Evolutionary conservation across 257 asterid genomes (phyloP).

Genomic region (Nicotiana benthamiana): DNA sequence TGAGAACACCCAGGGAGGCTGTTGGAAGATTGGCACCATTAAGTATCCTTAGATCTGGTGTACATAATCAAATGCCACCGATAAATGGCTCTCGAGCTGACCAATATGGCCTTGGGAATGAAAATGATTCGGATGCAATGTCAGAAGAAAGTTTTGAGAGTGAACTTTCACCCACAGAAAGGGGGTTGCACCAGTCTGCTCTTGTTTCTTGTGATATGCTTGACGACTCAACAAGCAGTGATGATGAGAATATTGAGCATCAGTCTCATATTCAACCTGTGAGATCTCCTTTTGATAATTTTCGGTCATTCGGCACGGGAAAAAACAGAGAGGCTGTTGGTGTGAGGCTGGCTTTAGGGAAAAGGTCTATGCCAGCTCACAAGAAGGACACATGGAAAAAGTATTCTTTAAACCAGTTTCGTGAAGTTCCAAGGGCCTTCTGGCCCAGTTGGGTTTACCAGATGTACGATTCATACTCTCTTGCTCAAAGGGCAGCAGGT

Average conservation of each 20-base stretch:
- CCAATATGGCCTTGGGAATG: slow-evolving; percentile 38
- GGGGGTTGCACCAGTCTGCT: slow-evolving; percentile 69
- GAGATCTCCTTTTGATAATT: slow-evolving; percentile 32
- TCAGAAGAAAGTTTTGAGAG: slow-evolving; percentile 86
- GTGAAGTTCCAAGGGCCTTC: slow-evolving; percentile 71
- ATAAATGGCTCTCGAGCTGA: slow-evolving; percentile 18
- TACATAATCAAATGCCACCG: slow-evolving; percentile 14
- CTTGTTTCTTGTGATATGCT: slow-evolving; percentile 41
- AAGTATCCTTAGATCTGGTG: slow-evolving; percentile 32
- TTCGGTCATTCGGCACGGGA: slow-evolving; percentile 23
- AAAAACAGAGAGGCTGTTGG: slow-evolving; percentile 28
- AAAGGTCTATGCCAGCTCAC: slow-evolving; percentile 25
- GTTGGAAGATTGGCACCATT: slow-evolving; percentile 63
- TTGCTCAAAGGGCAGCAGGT: slow-evolving; percentile 93
- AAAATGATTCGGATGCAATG: slow-evolving; percentile 63
- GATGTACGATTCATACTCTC: slow-evolving; percentile 78
- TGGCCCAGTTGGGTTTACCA: slow-evolving; percentile 94
- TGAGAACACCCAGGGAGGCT: slow-evolving; percentile 78
- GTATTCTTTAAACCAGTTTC: slow-evolving; percentile 37
- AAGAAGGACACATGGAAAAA: slow-evolving; percentile 32
- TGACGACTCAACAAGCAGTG: slow-evolving; percentile 56
- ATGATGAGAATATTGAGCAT: slow-evolving; percentile 55
- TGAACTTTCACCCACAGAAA: slow-evolving; percentile 73
- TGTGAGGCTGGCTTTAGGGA: slow-evolving; percentile 19
- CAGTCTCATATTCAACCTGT: slow-evolving; percentile 21